Evolutionary conservation across 371 early-diverging fungal species (phyloP).

Genomic region (Parasitella parasitica): DNA sequence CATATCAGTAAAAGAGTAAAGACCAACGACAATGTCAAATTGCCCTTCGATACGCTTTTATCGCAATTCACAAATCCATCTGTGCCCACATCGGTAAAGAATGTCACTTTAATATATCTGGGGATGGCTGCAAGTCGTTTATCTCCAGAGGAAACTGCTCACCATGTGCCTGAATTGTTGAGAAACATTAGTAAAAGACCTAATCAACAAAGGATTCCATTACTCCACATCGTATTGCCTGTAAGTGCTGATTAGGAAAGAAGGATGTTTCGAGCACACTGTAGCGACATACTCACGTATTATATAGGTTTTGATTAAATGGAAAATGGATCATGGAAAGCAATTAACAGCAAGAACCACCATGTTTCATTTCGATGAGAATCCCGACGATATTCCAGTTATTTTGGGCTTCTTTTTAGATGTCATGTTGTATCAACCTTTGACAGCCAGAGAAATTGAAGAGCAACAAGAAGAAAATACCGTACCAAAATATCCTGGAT

Average conservation of each 20-base stretch:
- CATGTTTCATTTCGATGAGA: constrained; percentile 55
- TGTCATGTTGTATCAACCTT: constrained; percentile 65
- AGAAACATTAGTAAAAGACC: constrained; percentile 58
- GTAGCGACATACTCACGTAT: neutral
- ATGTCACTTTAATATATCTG: constrained; percentile 74
- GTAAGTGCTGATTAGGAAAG: constrained; percentile 32
- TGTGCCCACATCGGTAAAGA: constrained; percentile 57
- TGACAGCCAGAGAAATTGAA: constrained; percentile 21
- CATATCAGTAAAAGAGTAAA: constrained; percentile 84
- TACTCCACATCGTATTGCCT: constrained; percentile 66
- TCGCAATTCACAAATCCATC: constrained; percentile 45
- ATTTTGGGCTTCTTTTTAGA: constrained; percentile 63
- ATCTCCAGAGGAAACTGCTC: constrained; percentile 35
- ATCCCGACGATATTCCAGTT: constrained; percentile 55
- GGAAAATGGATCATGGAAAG: constrained; percentile 50
- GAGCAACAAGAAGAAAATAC: constrained; percentile 6
- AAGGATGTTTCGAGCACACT: too few relatives aligned
- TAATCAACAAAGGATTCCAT: constrained; percentile 54
- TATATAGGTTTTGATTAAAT: constrained; percentile 51
- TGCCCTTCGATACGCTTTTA: constrained; percentile 65
- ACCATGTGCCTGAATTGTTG: constrained; percentile 58
- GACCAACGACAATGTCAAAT: constrained; percentile 52
- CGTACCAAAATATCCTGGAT: constrained; percentile 22
- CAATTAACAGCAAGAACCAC: constrained; percentile 46
- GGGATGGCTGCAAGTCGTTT: constrained; percentile 67